Percentiles rank a stretch among this genome's conserved stretches.
Conservation (phyloP, 768 basidiomycete genomes). For the Jaapia argillacea region DNA sequence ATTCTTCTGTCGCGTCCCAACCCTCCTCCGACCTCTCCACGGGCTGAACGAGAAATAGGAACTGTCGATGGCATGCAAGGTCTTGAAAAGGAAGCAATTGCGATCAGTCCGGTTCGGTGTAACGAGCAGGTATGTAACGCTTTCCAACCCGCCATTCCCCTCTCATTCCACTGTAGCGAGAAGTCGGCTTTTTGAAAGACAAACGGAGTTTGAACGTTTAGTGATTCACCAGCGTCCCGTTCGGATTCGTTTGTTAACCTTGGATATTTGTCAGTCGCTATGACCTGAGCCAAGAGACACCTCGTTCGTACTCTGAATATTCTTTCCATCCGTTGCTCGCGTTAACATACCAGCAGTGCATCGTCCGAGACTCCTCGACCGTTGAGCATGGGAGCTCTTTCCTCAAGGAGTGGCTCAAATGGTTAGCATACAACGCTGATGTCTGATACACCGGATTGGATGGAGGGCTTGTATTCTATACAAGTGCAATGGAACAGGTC, state of each 20-base stretch:
- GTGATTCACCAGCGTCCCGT: slow-evolving; percentile 7
- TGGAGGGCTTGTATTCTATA: no score
- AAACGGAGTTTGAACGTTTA: slow-evolving; percentile 82
- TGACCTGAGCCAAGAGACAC: slow-evolving; percentile 87
- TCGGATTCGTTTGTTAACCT: slow-evolving; percentile 3
- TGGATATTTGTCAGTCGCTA: slow-evolving; percentile 48
- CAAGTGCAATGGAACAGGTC: no score
- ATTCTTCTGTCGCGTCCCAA: slow-evolving; percentile 60
- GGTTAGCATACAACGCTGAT: slow-evolving; percentile 87
- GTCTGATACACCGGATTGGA: slow-evolving; percentile 75
- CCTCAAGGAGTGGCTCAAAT: slow-evolving; percentile 82
- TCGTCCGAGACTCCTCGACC: slow-evolving; percentile 92
- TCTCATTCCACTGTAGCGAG: slow-evolving; percentile 51
- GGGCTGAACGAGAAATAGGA: slow-evolving; percentile 73
- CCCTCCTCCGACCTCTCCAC: slow-evolving; percentile 66
- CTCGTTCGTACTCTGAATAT: slow-evolving; percentile 41
- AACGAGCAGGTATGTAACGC: slow-evolving; percentile 57
- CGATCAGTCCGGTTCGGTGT: slow-evolving; percentile 87
- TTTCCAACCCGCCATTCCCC: slow-evolving; percentile 5
- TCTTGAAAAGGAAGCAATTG: slow-evolving; percentile 87
- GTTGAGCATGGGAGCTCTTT: slow-evolving; percentile 77
- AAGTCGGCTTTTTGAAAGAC: slow-evolving; percentile 93
- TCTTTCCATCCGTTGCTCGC: neutral
- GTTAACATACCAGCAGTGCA: slow-evolving; percentile 39
- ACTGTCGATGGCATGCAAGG: slow-evolving; percentile 98